Evolutionary conservation across 352 stramenopile species (phyloP).

Genomic region (Phytopythium aichiense): DNA sequence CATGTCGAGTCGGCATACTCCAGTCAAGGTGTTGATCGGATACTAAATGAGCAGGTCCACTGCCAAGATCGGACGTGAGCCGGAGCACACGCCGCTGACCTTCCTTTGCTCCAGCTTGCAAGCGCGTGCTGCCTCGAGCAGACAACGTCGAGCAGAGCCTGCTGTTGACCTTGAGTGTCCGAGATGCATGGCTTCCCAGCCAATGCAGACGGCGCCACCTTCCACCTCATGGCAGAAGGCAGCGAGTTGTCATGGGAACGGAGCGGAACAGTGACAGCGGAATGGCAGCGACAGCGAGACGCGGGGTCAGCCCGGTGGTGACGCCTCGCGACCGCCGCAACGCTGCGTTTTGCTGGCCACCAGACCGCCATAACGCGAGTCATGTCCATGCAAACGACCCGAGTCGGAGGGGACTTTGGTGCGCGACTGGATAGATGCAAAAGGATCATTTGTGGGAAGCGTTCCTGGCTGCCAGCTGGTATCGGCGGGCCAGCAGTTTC

Average conservation of each 20-base stretch:
- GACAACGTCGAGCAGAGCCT: too few species aligned
- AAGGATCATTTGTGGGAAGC: background rate
- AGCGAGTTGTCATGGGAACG: too few species aligned
- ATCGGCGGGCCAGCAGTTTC: background rate
- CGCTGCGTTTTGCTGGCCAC: background rate
- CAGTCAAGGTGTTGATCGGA: background rate
- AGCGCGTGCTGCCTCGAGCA: too few species aligned
- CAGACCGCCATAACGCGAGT: too few species aligned
- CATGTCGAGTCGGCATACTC: background rate
- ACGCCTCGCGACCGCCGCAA: background rate
- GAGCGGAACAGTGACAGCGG: too few species aligned
- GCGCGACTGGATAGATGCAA: background rate
- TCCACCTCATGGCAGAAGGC: too few species aligned
- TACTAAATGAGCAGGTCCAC: constrained; percentile 2
- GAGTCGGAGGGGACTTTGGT: too few species aligned
- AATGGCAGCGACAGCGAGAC: background rate
- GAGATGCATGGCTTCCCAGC: too few species aligned
- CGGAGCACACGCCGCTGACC: background rate
- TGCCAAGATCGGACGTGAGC: background rate
- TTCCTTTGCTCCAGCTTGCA: constrained; percentile 1
- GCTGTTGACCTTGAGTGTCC: too few species aligned
- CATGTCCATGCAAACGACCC: too few species aligned
- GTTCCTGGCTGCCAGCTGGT: background rate
- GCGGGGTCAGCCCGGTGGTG: background rate
- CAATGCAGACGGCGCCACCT: too few species aligned